phyloP scores from a whole-genome alignment of 805 yeast genomes.

The Starmerella ratchasimensis region DNA sequence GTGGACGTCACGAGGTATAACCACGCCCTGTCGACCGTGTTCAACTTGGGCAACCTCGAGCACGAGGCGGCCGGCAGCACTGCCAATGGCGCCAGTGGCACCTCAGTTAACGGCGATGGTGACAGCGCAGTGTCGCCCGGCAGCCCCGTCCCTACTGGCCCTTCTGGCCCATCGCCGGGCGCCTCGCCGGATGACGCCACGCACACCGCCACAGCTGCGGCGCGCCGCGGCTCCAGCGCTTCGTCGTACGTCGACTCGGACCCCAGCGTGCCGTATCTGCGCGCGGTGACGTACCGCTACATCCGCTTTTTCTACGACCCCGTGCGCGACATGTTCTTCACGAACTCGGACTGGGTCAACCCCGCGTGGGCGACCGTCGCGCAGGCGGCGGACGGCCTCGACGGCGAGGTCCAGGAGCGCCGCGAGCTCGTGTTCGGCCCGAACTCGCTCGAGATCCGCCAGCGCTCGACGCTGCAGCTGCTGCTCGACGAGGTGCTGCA shows the following conservation, averaged over 20 bases:
- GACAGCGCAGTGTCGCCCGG: background rate
- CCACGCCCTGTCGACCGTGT: constrained; percentile 55
- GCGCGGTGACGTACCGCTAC: constrained; percentile 69
- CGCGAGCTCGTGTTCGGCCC: constrained; percentile 62
- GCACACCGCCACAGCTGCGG: background rate
- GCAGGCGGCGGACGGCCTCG: constrained; percentile 46
- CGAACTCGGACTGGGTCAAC: constrained; percentile 82
- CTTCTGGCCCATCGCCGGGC: background rate
- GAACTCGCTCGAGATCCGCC: constrained; percentile 62
- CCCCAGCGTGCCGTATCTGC: constrained; percentile 56
- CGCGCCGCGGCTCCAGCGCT: constrained; percentile 2
- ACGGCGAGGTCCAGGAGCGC: constrained; percentile 53
- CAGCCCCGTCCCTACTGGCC: background rate
- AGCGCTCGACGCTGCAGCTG: constrained; percentile 50
- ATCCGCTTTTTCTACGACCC: constrained; percentile 76
- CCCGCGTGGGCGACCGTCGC: constrained; percentile 53
- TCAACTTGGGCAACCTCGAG: constrained; percentile 26
- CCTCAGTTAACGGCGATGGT: too few species aligned
- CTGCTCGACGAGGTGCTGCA: constrained; percentile 80
- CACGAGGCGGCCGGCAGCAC: background rate
- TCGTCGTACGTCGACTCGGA: constrained; percentile 32
- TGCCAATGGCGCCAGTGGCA: background rate
- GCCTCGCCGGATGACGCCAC: background rate
- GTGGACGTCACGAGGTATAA: constrained; percentile 52
- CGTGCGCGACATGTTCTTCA: constrained; percentile 66